Conservation (phyloP, 2,329 filamentous ascomycete species). For the Chrysoporthe austroafricana region DNA sequence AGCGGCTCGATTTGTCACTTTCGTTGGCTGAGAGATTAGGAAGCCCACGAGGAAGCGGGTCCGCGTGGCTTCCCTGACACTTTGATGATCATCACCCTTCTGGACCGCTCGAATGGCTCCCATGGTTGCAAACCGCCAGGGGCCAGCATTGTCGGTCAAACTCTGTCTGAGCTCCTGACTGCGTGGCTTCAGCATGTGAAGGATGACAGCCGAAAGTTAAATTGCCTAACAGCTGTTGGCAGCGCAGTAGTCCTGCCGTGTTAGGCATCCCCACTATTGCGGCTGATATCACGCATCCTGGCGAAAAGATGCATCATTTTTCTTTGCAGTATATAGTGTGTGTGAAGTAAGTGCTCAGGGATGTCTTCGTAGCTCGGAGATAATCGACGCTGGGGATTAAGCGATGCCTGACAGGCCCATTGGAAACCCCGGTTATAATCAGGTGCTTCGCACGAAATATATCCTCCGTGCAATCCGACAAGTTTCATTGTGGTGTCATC, state of each 20-base stretch:
- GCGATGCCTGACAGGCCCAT: background rate
- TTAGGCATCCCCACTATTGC: background rate
- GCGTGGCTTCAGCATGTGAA: background rate
- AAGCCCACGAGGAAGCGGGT: background rate
- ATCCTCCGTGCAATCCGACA: background rate
- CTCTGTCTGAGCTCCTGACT: background rate
- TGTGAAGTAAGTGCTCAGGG: background rate
- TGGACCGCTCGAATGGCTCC: background rate
- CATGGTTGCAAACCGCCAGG: background rate
- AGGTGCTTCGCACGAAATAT: conserved; percentile 2
- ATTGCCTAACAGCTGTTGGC: background rate
- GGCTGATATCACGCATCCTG: background rate
- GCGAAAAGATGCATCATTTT: background rate
- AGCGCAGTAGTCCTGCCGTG: background rate
- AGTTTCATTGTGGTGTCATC: background rate
- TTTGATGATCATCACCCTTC: background rate
- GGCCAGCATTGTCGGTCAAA: background rate
- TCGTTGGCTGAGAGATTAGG: background rate
- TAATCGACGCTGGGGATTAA: background rate
- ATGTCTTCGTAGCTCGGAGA: background rate
- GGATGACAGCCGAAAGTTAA: background rate
- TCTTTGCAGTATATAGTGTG: background rate
- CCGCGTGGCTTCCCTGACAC: background rate
- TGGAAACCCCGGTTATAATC: background rate
- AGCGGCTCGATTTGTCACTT: background rate